phyloP scores from a whole-genome alignment of 108 stramenopile genomes.

The Cyclostephanos tholiformis region DNA sequence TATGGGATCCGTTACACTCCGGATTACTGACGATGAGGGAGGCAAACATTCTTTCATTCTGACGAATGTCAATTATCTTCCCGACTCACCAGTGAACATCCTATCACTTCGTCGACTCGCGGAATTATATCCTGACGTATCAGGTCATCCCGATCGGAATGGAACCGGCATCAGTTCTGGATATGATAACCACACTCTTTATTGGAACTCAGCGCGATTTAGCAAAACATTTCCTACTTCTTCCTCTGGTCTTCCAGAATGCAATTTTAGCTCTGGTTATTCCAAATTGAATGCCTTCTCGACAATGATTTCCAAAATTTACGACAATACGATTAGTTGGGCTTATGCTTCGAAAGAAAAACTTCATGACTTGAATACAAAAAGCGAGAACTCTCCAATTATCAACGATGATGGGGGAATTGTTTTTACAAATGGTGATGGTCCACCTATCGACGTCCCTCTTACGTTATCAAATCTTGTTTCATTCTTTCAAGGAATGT shows the following conservation, averaged over 20 bases:
- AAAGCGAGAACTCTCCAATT: constrained; percentile 19
- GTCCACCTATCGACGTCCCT: too few relatives aligned
- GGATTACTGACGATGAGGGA: constrained; percentile 6
- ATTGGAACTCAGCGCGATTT: background rate
- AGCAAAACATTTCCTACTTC: background rate
- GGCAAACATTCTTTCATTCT: background rate
- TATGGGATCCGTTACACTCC: background rate
- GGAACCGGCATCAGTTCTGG: too few relatives aligned
- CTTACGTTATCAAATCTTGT: background rate
- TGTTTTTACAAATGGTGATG: too few relatives aligned
- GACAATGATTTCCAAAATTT: constrained; percentile 14
- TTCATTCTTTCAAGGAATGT: constrained; percentile 1
- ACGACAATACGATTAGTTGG: constrained; percentile 26
- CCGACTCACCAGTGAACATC: too few relatives aligned
- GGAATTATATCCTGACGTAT: background rate
- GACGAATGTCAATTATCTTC: too few relatives aligned
- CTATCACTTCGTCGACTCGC: background rate
- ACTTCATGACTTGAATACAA: background rate
- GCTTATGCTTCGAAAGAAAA: background rate
- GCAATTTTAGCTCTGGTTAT: background rate
- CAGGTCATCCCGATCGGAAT: background rate
- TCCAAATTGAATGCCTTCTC: background rate
- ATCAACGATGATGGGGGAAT: constrained; percentile 11
- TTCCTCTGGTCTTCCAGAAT: background rate
- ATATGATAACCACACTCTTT: background rate